A percentile compares a stretch with the other conserved stretches of the same genome.
These are phyloP conservation scores for Cercospora brassicicola DNA, from an alignment of 2,329 filamentous ascomycete species.

Conservation along the genomic window DNA sequence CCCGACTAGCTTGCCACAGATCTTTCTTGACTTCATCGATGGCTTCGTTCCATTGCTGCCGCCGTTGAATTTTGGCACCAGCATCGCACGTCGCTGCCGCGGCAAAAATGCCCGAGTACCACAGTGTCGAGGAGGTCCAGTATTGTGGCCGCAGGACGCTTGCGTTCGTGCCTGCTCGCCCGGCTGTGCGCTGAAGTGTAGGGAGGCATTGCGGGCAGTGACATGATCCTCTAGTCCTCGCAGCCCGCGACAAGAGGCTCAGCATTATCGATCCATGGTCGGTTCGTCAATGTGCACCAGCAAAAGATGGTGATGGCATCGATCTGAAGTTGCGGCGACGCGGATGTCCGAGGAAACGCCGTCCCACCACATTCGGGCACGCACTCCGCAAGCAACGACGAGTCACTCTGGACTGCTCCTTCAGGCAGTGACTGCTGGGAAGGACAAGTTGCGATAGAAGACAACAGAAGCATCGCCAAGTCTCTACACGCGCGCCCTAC, in stretches of 20 bases:
- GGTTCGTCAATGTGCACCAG: not conserved
- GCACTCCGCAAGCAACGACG: not conserved
- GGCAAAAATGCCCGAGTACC: constrained; percentile 67
- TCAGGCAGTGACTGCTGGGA: constrained; percentile 2
- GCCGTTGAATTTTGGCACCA: constrained; percentile 57
- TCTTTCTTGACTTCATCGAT: constrained; percentile 58
- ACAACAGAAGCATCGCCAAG: constrained; percentile 8
- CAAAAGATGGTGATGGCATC: not conserved
- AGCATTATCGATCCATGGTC: constrained; percentile 56
- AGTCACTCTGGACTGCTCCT: constrained; percentile 1
- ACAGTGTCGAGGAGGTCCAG: constrained; percentile 59
- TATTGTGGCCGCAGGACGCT: constrained; percentile 54
- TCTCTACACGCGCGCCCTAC: not conserved
- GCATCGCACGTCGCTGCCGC: constrained; percentile 65
- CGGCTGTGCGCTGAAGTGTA: constrained; percentile 48
- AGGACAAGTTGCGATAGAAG: constrained; percentile 12
- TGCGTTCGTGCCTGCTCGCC: constrained; percentile 53
- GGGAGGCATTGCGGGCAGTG: constrained; percentile 63
- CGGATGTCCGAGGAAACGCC: constrained; percentile 5
- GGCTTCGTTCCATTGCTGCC: constrained; percentile 61
- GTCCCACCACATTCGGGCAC: not conserved
- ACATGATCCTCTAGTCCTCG: constrained; percentile 61
- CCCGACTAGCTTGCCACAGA: constrained; percentile 36
- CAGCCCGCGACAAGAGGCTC: constrained; percentile 66
- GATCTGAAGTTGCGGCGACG: not conserved